Evolutionary conservation across 148 eudicot species (phyloP).

Genomic region (Cornus florida): DNA sequence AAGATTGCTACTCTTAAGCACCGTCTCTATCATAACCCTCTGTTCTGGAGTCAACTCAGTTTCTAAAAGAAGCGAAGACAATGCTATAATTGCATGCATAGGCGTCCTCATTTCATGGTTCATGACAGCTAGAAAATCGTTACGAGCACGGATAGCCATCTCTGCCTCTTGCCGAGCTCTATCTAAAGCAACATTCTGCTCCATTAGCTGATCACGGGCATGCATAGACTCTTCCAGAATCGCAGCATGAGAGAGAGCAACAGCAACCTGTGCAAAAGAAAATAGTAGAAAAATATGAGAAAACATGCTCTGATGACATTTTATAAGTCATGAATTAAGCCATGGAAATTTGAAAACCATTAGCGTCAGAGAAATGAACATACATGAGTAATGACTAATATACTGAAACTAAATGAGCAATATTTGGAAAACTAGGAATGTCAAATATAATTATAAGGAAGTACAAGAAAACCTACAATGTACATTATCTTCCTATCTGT

Average conservation of each 20-base stretch:
- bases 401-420: not conserved
- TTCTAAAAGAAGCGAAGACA: constrained; percentile 74
- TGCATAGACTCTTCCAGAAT: constrained; percentile 82
- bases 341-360: not conserved
- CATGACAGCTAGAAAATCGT: constrained; percentile 86
- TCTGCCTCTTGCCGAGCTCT: constrained; percentile 74
- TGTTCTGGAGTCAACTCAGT: constrained; percentile 82
- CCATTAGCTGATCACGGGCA: constrained; percentile 77
- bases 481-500: not conserved
- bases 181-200: constrained; percentile 77
- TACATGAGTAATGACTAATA: not conserved
- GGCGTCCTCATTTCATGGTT: constrained; percentile 95
- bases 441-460: too few relatives aligned
- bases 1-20: constrained; percentile 73
- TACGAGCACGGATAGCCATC: constrained; percentile 76
- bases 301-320: not conserved
- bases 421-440: not conserved
- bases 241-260: constrained; percentile 90
- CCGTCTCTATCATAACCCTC: constrained; percentile 72
- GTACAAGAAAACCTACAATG: not conserved
- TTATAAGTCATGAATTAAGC: not conserved
- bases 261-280: constrained; percentile 59
- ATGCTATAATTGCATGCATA: constrained; percentile 81
- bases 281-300: not conserved
- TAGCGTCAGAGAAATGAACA: not conserved